Evolutionary conservation across 495 filamentous ascomycete genomes (phyloP).

Genomic region (Lasiosphaeriaceae sp.): DNA sequence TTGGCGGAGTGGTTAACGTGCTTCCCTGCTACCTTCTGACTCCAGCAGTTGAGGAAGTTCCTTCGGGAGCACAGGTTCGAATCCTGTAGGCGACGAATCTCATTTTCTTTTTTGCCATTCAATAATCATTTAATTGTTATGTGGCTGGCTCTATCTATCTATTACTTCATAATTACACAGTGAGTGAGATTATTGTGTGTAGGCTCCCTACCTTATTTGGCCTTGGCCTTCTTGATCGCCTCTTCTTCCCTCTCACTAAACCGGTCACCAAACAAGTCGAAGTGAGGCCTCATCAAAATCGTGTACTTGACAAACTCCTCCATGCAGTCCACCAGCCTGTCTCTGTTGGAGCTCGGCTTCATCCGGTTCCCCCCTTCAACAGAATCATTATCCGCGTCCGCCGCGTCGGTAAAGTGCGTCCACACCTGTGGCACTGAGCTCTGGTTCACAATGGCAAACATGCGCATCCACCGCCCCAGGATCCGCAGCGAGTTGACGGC

Average conservation of each 20-base stretch:
- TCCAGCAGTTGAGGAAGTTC: too few relatives aligned
- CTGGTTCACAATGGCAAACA: slow-evolving; percentile 72
- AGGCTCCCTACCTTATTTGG: too few relatives aligned
- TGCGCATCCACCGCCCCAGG: slow-evolving; percentile 73
- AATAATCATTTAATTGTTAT: too few relatives aligned
- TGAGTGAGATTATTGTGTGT: too few relatives aligned
- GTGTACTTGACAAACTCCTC: slow-evolving; percentile 77
- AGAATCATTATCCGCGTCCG: slow-evolving; percentile 34
- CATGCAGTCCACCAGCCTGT: slow-evolving; percentile 70
- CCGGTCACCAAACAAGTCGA: slow-evolving; percentile 61
- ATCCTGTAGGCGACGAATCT: too few relatives aligned
- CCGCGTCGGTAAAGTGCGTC: slow-evolving; percentile 52
- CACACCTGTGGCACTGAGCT: slow-evolving; percentile 62
- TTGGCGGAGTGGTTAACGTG: too few relatives aligned
- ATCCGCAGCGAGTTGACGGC: slow-evolving; percentile 68
- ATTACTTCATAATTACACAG: too few relatives aligned
- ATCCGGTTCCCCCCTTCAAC: slow-evolving; percentile 42
- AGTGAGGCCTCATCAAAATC: slow-evolving; percentile 59
- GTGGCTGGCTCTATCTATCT: too few relatives aligned
- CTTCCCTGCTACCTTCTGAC: too few relatives aligned
- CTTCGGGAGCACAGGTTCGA: too few relatives aligned
- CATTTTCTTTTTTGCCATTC: too few relatives aligned
- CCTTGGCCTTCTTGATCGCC: too few relatives aligned
- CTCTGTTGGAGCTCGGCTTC: slow-evolving; percentile 58
- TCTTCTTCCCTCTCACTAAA: slow-evolving; percentile 51